phyloP scores from a whole-genome alignment of 169 alveolate genomes.

The Cryptosporidium bovis region DNA sequence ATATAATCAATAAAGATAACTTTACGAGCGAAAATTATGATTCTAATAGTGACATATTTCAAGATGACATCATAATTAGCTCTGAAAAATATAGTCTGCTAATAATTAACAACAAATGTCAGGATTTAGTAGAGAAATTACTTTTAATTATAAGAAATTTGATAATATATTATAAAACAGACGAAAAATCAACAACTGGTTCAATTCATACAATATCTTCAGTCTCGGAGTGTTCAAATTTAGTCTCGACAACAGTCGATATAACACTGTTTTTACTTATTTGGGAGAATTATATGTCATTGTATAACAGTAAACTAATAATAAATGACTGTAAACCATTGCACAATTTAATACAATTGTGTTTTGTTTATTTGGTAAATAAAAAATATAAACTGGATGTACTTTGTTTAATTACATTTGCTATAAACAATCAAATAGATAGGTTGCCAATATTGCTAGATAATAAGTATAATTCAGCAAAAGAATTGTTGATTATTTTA shows the following conservation, averaged over 20 bases:
- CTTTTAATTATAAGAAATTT: conserved; percentile 8
- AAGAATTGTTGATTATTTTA: conserved; percentile 1
- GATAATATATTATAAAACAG: conserved; percentile 23
- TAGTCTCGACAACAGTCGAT: conserved; percentile 29
- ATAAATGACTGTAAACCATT: neutral
- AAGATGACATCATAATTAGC: conserved; percentile 1
- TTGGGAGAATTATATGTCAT: conserved; percentile 40
- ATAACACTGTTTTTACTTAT: conserved; percentile 41
- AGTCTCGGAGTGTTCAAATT: conserved; percentile 2
- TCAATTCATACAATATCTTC: conserved; percentile 43
- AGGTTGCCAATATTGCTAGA: conserved; percentile 28
- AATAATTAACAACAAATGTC: neutral
- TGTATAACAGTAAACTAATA: neutral
- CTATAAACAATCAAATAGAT: neutral
- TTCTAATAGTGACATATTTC: conserved; percentile 35
- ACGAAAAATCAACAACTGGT: neutral
- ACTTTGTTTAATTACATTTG: conserved; percentile 50
- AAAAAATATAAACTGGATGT: conserved; percentile 59
- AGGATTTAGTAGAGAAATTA: conserved; percentile 34
- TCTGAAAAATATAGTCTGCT: neutral
- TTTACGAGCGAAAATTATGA: conserved; percentile 21
- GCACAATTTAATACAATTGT: conserved; percentile 3
- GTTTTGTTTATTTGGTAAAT: conserved; percentile 16
- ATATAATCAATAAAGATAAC: conserved; percentile 4
- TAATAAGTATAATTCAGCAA: neutral